Evolutionary conservation across 2,329 filamentous ascomycete genomes (phyloP).

Genomic region (Aquanectria penicillioides): DNA sequence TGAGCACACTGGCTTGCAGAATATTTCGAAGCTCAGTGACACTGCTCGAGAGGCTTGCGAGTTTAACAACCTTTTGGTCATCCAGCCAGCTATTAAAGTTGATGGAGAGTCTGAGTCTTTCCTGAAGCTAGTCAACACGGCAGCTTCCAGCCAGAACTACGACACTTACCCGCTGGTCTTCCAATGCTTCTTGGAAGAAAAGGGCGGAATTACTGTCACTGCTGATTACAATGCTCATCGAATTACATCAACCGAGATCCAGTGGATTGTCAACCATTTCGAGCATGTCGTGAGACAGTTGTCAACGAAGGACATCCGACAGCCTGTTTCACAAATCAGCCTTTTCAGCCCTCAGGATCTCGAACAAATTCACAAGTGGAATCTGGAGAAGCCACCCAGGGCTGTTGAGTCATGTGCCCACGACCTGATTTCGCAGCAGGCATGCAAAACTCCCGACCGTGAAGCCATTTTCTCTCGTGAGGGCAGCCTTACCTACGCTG

Average conservation of each 20-base stretch:
- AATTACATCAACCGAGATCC: not conserved
- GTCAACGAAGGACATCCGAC: not conserved
- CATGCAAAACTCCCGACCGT: not conserved
- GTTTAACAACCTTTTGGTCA: constrained; percentile 3
- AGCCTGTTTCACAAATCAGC: not conserved
- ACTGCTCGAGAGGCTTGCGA: constrained; percentile 3
- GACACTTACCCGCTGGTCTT: constrained; percentile 6
- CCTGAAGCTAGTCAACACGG: constrained; percentile 24
- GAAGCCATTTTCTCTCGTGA: constrained; percentile 28
- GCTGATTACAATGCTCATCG: not conserved
- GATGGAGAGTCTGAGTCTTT: not conserved
- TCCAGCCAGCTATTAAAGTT: constrained; percentile 1
- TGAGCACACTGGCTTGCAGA: constrained; percentile 7
- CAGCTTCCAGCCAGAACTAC: constrained; percentile 3
- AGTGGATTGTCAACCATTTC: not conserved
- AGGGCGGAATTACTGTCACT: not conserved
- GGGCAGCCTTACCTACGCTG: constrained; percentile 27
- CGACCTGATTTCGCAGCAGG: constrained; percentile 17
- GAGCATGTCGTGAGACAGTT: not conserved
- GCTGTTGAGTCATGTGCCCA: constrained; percentile 1
- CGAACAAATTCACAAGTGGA: not conserved
- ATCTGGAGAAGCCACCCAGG: not conserved
- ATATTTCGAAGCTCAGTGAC: not conserved
- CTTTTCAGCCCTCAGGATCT: constrained; percentile 1
- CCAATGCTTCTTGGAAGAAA: constrained; percentile 1